Base-by-base conservation (phyloP, 148 eudicot genomes). In the Chenopodium suecicum region DNA sequence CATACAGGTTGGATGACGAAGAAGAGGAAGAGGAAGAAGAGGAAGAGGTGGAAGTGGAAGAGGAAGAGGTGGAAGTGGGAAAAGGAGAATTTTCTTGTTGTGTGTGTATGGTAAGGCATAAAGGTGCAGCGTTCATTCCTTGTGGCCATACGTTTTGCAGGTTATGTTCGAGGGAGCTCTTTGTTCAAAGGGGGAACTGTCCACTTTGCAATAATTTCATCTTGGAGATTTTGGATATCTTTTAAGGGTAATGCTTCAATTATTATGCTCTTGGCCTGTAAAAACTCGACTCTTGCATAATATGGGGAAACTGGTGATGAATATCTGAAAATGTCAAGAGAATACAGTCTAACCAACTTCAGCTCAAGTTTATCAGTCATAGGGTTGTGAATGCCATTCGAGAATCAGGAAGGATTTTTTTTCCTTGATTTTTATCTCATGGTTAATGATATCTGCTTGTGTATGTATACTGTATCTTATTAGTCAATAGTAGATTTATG, bases 71-170 rank as follows among this genome's bases (percentile, higher is more conserved):
- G 23, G 82, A 62, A 1, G 69, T 41, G 0, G 92, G 83, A 13
- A 86, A 75, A 14, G 88, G 81, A 58, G 92, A 86, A 77, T 85
- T 73, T 4, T 85, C 81, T 27, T 95, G 98, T 32, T 89, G 96
- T 75, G 90, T 91, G n/a, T 95, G 98, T 80, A 91, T 85, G 90
- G 97, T 92, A 78, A 95, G 93, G 89, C 94, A 92, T 78, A 95
- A 91, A 79, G 97, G 93, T 0, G 86, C 96, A 31, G 94, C 94
- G 17, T 90, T 91, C 58, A 85, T 87, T 70, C 96, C 94, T 3
- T 95, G 98, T 80, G 98, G 98, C 14, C 98, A 96, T 80, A 90
- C 98, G 9, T 94, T 92, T 84, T 96, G 98, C 85, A 88, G 95
- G 82, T 77, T 90, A 76, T 96, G 98, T 71, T 92, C 94, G 0